Conservation (phyloP, 2,329 filamentous ascomycete genomes). For the Sclerotinia glacialis region DNA sequence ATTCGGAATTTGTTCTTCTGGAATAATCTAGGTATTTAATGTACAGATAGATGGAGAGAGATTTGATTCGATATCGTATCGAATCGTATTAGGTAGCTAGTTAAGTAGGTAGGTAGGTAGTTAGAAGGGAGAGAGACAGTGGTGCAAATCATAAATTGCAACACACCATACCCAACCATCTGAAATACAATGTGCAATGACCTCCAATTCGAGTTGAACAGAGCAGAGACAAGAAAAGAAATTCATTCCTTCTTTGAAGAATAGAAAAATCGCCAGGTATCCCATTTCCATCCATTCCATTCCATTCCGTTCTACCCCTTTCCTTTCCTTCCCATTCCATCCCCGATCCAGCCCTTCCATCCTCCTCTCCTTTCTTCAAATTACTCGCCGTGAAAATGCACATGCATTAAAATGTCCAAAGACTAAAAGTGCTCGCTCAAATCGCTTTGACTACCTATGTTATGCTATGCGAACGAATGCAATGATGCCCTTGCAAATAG, state of each 20-base stretch:
- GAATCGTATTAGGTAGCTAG: conserved; percentile 2
- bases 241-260: not conserved
- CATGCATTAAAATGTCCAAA: conserved; percentile 9
- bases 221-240: not conserved
- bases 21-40: conserved; percentile 16
- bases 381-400: conserved; percentile 6
- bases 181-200: not conserved
- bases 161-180: not conserved
- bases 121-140: not conserved
- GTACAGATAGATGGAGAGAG: conserved; percentile 12
- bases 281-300: not conserved
- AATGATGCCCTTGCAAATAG: not conserved
- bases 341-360: not conserved
- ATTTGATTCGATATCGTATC: not conserved
- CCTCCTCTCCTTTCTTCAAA: not conserved
- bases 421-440: conserved; percentile 12
- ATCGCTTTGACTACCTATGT: conserved; percentile 9
- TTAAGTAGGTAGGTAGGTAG: not conserved
- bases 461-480: conserved; percentile 10
- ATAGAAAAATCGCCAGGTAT: conserved; percentile 16
- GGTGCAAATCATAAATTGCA: conserved; percentile 11
- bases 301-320: not conserved
- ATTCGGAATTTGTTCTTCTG: conserved; percentile 11
- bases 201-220: not conserved
- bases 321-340: not conserved